phyloP scores from a whole-genome alignment of 2,329 filamentous ascomycete genomes.

The Fusarium goolgardi region DNA sequence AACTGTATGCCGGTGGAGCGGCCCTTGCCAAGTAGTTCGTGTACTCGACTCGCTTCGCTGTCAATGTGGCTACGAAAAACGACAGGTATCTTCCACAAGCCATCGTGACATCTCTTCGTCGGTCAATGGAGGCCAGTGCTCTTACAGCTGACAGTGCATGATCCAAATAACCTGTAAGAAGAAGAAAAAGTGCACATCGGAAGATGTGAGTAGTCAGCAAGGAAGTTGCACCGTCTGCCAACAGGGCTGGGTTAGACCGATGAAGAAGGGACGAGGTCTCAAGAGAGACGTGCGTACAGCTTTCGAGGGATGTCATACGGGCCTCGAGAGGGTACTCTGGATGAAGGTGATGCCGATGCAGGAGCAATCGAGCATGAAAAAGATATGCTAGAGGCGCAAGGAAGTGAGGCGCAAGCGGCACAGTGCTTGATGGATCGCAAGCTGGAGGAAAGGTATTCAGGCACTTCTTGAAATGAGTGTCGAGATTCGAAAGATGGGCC shows the following conservation, averaged over 20 bases:
- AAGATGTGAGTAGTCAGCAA: slow-evolving; percentile 87
- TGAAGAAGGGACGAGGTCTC: slow-evolving; percentile 83
- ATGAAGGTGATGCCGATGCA: slow-evolving; percentile 89
- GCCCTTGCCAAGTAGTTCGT: slow-evolving; percentile 53
- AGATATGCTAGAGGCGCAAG: slow-evolving; percentile 82
- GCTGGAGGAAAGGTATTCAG: slow-evolving; percentile 79
- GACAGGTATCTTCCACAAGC: slow-evolving; percentile 84
- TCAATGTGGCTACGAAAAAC: slow-evolving; percentile 80
- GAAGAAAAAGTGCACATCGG: slow-evolving; percentile 83
- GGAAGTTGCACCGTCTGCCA: slow-evolving; percentile 74
- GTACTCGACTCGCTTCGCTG: slow-evolving; percentile 64
- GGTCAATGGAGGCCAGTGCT: slow-evolving; percentile 75
- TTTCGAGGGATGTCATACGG: slow-evolving; percentile 77
- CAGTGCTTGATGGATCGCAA: slow-evolving; percentile 74
- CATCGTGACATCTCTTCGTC: slow-evolving; percentile 76
- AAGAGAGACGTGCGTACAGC: slow-evolving; percentile 78
- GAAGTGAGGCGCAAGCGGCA: slow-evolving; percentile 77
- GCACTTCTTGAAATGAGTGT: slow-evolving; percentile 82
- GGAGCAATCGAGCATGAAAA: slow-evolving; percentile 82
- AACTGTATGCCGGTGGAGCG: slow-evolving; percentile 49
- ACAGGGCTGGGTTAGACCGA: slow-evolving; percentile 69
- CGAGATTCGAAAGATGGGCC: slow-evolving; percentile 79
- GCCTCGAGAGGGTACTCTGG: slow-evolving; percentile 74
- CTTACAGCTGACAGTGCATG: slow-evolving; percentile 79
- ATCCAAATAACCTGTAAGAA: slow-evolving; percentile 78